Percentiles rank a stretch among this genome's conserved stretches.
Evolutionary conservation across 768 basidiomycete genomes (phyloP).

Genomic region (Paxillus involutus): DNA sequence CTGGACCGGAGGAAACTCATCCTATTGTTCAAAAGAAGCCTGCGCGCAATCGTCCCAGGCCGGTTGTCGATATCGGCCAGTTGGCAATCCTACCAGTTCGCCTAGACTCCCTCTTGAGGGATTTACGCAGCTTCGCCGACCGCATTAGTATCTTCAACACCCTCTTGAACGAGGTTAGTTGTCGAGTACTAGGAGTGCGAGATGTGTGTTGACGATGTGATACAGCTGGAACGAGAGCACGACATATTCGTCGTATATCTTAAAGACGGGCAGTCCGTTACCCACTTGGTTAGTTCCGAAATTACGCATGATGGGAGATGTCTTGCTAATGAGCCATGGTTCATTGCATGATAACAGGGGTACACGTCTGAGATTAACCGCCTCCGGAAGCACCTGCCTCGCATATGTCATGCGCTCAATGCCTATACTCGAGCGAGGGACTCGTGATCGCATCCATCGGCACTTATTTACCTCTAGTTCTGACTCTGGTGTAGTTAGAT

Average conservation of each 20-base stretch:
- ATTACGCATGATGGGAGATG: too few relatives aligned
- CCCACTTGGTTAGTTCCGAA: constrained; percentile 5
- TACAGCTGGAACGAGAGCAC: constrained; percentile 17
- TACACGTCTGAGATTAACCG: constrained; percentile 18
- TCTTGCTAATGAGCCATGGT: neutral
- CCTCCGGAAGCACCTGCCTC: constrained; percentile 13
- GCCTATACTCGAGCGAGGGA: constrained; percentile 18
- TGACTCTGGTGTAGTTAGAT: too few relatives aligned
- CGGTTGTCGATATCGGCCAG: neutral
- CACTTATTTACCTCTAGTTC: too few relatives aligned
- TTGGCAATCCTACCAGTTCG: neutral
- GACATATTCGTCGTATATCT: constrained; percentile 16
- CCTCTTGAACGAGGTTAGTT: constrained; percentile 13
- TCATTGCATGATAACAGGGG: neutral
- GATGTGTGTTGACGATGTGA: neutral
- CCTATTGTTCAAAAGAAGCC: neutral
- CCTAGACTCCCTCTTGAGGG: constrained; percentile 3
- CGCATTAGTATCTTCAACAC: constrained; percentile 8
- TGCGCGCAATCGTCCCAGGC: neutral
- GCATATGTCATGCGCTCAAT: constrained; percentile 14
- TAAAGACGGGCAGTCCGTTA: constrained; percentile 18
- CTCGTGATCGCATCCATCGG: neutral
- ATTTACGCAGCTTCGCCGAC: constrained; percentile 9
- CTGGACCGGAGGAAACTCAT: neutral
- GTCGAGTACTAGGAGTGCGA: neutral